Conservation (phyloP, 2,329 filamentous ascomycete species). For the Colletotrichum magnum region DNA sequence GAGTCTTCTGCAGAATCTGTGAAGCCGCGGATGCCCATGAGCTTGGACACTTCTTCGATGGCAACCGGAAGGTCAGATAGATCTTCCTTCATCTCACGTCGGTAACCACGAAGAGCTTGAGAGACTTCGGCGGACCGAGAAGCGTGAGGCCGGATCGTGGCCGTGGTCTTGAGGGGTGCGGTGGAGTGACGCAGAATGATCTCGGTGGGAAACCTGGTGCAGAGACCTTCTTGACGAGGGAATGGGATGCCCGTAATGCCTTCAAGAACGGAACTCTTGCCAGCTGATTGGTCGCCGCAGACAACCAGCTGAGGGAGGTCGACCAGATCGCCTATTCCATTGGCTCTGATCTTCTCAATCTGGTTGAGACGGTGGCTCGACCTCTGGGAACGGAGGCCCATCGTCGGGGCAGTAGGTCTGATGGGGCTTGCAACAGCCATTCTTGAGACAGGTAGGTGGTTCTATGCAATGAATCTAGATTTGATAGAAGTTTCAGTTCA, state of each 20-base stretch:
- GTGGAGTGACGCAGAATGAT: slow-evolving; percentile 59
- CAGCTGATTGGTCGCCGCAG: slow-evolving; percentile 68
- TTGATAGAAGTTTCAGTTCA: background rate
- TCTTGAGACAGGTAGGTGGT: background rate
- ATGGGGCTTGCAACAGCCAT: slow-evolving; percentile 17
- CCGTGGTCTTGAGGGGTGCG: slow-evolving; percentile 2
- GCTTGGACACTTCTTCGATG: slow-evolving; percentile 35
- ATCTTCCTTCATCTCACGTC: slow-evolving; percentile 32
- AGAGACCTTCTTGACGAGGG: slow-evolving; percentile 65
- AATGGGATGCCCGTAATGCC: slow-evolving; percentile 69
- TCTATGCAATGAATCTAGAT: background rate
- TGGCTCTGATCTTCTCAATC: slow-evolving; percentile 53
- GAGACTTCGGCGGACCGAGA: slow-evolving; percentile 1
- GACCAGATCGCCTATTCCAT: slow-evolving; percentile 52
- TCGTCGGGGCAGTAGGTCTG: background rate
- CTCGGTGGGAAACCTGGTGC: slow-evolving; percentile 70
- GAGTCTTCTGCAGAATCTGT: slow-evolving; percentile 38
- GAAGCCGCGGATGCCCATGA: slow-evolving; percentile 32
- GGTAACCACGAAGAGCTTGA: slow-evolving; percentile 16
- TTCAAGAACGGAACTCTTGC: slow-evolving; percentile 71
- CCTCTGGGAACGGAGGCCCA: slow-evolving; percentile 14
- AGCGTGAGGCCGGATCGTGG: slow-evolving; percentile 27
- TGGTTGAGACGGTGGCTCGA: slow-evolving; percentile 50
- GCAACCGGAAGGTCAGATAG: slow-evolving; percentile 17
- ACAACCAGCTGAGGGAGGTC: slow-evolving; percentile 65